Conservation (phyloP, 805 yeast species). For the Yamadazyma olivae region DNA sequence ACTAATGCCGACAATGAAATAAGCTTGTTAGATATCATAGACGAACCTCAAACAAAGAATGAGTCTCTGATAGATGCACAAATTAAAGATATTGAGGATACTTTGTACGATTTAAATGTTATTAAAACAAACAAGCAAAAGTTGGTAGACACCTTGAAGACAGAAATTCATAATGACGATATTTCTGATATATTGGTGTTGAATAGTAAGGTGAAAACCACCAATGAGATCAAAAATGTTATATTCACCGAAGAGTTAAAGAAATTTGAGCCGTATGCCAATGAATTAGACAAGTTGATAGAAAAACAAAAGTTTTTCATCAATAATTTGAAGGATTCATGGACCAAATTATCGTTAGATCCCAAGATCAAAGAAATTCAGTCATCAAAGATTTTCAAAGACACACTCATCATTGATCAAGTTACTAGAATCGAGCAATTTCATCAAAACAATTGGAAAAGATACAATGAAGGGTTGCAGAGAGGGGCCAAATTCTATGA, state of each 20-base stretch:
- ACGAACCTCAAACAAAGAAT: slow-evolving; percentile 20
- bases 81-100: slow-evolving; percentile 52
- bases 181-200: slow-evolving; percentile 72
- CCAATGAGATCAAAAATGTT: slow-evolving; percentile 51
- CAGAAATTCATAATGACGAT: slow-evolving; percentile 74
- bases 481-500: slow-evolving; percentile 67
- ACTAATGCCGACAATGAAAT: slow-evolving; percentile 23
- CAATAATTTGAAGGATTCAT: slow-evolving; percentile 21
- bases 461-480: slow-evolving; percentile 53
- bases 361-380: slow-evolving; percentile 38
- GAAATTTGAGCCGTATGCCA: slow-evolving; percentile 69
- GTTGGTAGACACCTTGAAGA: slow-evolving; percentile 63
- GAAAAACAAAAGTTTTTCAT: slow-evolving; percentile 58
- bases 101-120: slow-evolving; percentile 57
- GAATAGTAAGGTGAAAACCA: slow-evolving; percentile 54
- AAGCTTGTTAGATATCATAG: slow-evolving; percentile 71
- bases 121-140: slow-evolving; percentile 62
- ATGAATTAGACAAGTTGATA: slow-evolving; percentile 66
- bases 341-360: slow-evolving; percentile 26
- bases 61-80: slow-evolving; percentile 18
- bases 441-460: slow-evolving; percentile 48
- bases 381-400: slow-evolving; percentile 39
- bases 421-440: slow-evolving; percentile 43
- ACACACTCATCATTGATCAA: slow-evolving; percentile 29
- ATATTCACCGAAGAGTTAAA: slow-evolving; percentile 68